A percentile compares a stretch with the other conserved stretches of the same genome.
phyloP scores from a whole-genome alignment of 495 filamentous ascomycete species.

The Neurospora sp. region DNA sequence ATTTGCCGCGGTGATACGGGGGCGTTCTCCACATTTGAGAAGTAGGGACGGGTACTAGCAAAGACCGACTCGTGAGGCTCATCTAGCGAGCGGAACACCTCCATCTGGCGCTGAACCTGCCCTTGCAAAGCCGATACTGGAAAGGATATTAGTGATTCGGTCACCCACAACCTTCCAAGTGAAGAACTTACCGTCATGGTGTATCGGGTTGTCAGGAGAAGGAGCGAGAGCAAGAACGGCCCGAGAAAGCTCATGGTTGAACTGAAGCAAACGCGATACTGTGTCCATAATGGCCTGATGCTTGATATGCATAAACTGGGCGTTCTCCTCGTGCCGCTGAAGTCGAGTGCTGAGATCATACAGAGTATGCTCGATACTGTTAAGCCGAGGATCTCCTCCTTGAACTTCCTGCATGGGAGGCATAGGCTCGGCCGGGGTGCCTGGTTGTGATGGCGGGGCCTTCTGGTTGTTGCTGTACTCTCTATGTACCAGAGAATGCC shows the following conservation, averaged over 20 bases:
- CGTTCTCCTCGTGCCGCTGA: conserved; percentile 73
- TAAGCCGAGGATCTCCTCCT: conserved; percentile 68
- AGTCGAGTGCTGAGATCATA: conserved; percentile 72
- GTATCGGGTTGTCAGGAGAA: conserved; percentile 51
- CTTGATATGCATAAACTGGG: conserved; percentile 64
- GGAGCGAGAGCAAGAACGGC: conserved; percentile 61
- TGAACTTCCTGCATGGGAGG: conserved; percentile 39
- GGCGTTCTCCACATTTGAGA: conserved; percentile 65
- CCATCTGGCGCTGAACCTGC: conserved; percentile 77
- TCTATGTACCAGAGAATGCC: conserved; percentile 89
- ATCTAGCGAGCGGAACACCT: conserved; percentile 57
- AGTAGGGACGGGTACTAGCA: conserved; percentile 65
- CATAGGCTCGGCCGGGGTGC: conserved; percentile 74
- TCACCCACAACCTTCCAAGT: conserved; percentile 2
- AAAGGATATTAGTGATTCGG: conserved; percentile 24
- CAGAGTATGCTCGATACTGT: conserved; percentile 67
- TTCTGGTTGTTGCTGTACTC: conserved; percentile 91
- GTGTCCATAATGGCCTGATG: conserved; percentile 77
- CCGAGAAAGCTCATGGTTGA: conserved; percentile 68
- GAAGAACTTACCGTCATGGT: conserved; percentile 48
- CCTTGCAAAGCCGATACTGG: conserved; percentile 70
- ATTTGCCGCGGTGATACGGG: conserved; percentile 89
- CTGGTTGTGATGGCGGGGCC: conserved; percentile 61
- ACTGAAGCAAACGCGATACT: conserved; percentile 54
- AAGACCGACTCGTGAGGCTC: conserved; percentile 68